phyloP scores from a whole-genome alignment of 2,329 filamentous ascomycete genomes.

The Aurifilum marmelostoma region DNA sequence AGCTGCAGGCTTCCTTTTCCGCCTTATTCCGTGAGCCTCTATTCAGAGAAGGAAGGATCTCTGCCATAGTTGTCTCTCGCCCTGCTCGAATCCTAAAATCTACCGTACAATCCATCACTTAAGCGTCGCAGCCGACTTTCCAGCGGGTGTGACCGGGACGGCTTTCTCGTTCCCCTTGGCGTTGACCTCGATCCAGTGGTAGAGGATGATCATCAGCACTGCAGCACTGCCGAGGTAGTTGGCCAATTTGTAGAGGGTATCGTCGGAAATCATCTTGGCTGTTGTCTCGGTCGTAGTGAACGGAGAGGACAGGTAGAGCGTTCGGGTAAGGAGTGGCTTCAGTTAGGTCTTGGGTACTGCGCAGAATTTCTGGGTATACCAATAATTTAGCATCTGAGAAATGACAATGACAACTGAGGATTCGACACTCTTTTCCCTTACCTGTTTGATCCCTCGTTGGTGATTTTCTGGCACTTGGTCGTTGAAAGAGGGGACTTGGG shows the following conservation, averaged over 20 bases:
- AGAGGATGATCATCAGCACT: constrained; percentile 91
- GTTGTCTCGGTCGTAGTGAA: background rate
- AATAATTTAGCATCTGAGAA: background rate
- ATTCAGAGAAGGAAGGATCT: background rate
- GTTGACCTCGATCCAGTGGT: constrained; percentile 97
- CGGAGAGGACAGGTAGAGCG: constrained; percentile 14
- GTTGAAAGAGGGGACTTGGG: constrained; percentile 4
- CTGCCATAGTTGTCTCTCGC: background rate
- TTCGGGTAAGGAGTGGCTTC: constrained; percentile 7
- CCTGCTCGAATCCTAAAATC: background rate
- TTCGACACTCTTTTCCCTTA: background rate
- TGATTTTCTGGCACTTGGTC: background rate
- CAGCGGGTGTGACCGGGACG: constrained; percentile 32
- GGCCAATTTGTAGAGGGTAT: constrained; percentile 86
- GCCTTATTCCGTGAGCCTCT: background rate
- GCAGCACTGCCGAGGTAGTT: constrained; percentile 88
- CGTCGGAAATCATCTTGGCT: constrained; percentile 88
- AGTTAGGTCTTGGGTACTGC: background rate
- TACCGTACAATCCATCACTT: constrained; percentile 15
- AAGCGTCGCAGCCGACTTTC: constrained; percentile 22
- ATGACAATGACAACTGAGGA: background rate
- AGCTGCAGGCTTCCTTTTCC: background rate
- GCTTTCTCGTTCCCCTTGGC: constrained; percentile 49
- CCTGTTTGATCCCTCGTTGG: background rate
- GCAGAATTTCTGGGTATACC: background rate